phyloP scores from a whole-genome alignment of 768 basidiomycete genomes.

The Leucosporidium scottii region DNA sequence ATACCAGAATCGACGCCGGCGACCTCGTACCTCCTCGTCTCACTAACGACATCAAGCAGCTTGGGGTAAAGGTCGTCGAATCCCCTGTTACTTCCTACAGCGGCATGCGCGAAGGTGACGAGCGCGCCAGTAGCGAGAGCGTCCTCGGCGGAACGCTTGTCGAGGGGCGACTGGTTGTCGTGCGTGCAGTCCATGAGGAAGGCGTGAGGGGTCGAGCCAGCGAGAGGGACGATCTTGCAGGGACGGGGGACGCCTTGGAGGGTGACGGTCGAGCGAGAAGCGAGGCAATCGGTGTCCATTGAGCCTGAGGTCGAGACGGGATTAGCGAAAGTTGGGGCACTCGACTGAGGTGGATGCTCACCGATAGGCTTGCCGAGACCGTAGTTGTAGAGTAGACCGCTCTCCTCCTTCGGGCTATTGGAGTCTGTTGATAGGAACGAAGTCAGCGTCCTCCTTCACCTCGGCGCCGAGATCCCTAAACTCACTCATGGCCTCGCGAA shows the following conservation, averaged over 20 bases:
- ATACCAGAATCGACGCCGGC: conserved; percentile 46
- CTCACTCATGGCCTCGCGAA: conserved; percentile 90
- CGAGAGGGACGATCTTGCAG: conserved; percentile 67
- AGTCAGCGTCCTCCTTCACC: neutral
- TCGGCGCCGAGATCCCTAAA: conserved; percentile 37
- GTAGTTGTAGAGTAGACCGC: conserved; percentile 76
- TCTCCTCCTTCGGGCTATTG: conserved; percentile 77
- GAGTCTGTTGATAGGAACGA: conserved; percentile 34
- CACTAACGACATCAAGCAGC: conserved; percentile 77
- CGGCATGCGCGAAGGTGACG: conserved; percentile 81
- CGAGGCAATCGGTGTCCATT: conserved; percentile 84
- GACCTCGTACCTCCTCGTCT: conserved; percentile 69
- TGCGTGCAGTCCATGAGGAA: conserved; percentile 93
- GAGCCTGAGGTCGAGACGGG: conserved; percentile 55
- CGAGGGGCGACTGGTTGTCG: conserved; percentile 85
- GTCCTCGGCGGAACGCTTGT: conserved; percentile 90
- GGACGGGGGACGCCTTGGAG: conserved; percentile 70
- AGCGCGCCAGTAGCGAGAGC: conserved; percentile 88
- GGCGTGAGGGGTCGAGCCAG: conserved; percentile 84
- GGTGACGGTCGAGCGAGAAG: conserved; percentile 63
- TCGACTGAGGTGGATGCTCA: conserved; percentile 41
- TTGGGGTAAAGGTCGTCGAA: conserved; percentile 97
- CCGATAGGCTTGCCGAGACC: conserved; percentile 91
- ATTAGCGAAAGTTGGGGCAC: no score
- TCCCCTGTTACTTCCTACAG: conserved; percentile 88